Evolutionary conservation across 176 grass and related monocot species (phyloP), one percentile per base, ranked within the genome.

Genomic region (Carex pumila): DNA sequence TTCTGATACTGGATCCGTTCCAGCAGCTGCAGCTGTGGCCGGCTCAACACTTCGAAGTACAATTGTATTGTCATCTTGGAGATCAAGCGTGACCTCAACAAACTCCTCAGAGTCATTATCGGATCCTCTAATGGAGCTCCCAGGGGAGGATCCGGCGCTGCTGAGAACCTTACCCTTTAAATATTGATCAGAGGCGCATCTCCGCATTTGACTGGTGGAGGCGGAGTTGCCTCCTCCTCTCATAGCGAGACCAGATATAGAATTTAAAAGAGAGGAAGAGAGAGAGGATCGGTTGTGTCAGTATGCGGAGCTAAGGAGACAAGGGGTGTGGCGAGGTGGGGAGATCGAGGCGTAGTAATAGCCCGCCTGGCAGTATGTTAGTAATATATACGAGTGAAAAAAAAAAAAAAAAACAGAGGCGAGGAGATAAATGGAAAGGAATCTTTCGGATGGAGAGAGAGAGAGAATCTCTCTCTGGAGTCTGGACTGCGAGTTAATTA

Each of bases 81-180:
- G 79, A 81, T 99, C 97, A 58, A 99, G 89, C 52, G 97, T 99
- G 29, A 99, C 93, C 90, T 99, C 97, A n/a, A 99, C 97, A 71
- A 99, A 92, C 88, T 99, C 96, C 88, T 95, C 97, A 13, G 84
- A 65, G 81, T 83, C 90, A 64, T 91, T 89, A 60, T 95, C 91
- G 12, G 91, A 89, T 65, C 71, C 77, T 76, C 54, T 62, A 30
- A 80, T 83, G 29, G 94, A 91, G 60, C 80, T 84, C 71, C 90
- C 76, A 30, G 93, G 91, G 62, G 97, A 94, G 9, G 97, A 95
- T 43, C 82, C 89, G 10, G 83, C 85, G 62, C 71, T 80, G 29
- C 60, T 60, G n/a, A 69, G 31, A 18, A 55, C 81, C 70, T 67
- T 67, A 0, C 47, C 79, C 4, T 58, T 76, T 10, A 65, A 61